Percentiles rank a stretch among this genome's conserved stretches.
phyloP scores from a whole-genome alignment of 176 grass and related monocot genomes.

The Puya raimondii region DNA sequence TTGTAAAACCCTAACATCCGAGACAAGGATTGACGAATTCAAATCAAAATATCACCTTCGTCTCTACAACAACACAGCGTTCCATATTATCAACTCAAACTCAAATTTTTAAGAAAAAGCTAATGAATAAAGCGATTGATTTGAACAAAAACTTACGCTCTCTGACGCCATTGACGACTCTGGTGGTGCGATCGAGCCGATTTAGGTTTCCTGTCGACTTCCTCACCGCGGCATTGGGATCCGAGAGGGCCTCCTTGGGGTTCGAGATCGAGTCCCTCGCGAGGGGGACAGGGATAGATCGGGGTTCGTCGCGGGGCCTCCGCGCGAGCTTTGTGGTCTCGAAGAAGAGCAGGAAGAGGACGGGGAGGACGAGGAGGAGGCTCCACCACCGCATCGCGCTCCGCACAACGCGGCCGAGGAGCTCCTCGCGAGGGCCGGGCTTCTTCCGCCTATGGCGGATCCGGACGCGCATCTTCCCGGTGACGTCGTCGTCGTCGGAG shows the following conservation, averaged over 20 bases:
- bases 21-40: too few species aligned
- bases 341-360: constrained; percentile 40
- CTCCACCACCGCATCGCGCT: constrained; percentile 32
- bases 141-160: constrained; percentile 40
- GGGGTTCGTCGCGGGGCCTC: constrained; percentile 8
- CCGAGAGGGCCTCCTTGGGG: not conserved
- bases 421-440: constrained; percentile 16
- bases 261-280: not conserved
- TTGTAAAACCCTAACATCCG: not conserved
- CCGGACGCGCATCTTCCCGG: constrained; percentile 49
- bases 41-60: too few species aligned
- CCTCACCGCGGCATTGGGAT: not conserved
- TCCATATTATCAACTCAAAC: not conserved
- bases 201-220: constrained; percentile 33
- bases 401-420: constrained; percentile 25
- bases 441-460: constrained; percentile 41
- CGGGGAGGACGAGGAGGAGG: constrained; percentile 37
- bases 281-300: not conserved
- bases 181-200: constrained; percentile 27
- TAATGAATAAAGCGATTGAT: constrained; percentile 1
- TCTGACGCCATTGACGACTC: constrained; percentile 39
- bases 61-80: too few species aligned
- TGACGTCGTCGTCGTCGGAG: constrained; percentile 70
- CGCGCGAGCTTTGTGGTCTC: constrained; percentile 28
- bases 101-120: constrained; percentile 5